phyloP scores from a whole-genome alignment of 2,329 filamentous ascomycete genomes.

The Dactylellina sp. region DNA sequence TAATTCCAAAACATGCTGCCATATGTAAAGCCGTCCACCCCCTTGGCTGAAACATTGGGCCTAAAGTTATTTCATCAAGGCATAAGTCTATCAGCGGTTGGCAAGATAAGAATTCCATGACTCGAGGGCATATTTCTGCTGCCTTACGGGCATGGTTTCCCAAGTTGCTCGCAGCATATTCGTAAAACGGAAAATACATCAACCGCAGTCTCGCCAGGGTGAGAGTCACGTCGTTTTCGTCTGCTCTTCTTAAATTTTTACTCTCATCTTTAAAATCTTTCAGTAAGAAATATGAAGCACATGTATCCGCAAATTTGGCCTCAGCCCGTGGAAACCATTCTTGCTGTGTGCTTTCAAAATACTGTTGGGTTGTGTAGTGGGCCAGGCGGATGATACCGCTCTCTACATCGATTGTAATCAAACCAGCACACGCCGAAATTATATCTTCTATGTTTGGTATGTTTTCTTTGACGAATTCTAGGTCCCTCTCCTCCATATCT shows the following conservation, averaged over 20 bases:
- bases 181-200: neutral
- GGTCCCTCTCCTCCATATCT: too few species aligned
- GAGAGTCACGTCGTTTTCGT: neutral
- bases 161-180: constrained; percentile 10
- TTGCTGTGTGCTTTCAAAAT: constrained; percentile 4
- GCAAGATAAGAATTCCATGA: neutral
- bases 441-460: constrained; percentile 4
- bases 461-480: constrained; percentile 18
- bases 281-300: constrained; percentile 13
- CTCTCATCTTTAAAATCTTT: neutral
- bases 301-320: neutral
- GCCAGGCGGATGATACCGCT: constrained; percentile 13
- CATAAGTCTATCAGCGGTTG: neutral
- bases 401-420: constrained; percentile 15
- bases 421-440: constrained; percentile 18
- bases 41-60: too few species aligned
- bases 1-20: too few species aligned
- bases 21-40: too few species aligned
- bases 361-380: constrained; percentile 34
- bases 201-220: too few species aligned
- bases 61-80: too few species aligned
- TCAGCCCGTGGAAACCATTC: constrained; percentile 1
- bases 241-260: neutral
- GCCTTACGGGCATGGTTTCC: neutral
- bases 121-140: neutral